Evolutionary conservation across 129 eudicot species (phyloP).

Genomic region (Chrysanthemum seticuspe): DNA sequence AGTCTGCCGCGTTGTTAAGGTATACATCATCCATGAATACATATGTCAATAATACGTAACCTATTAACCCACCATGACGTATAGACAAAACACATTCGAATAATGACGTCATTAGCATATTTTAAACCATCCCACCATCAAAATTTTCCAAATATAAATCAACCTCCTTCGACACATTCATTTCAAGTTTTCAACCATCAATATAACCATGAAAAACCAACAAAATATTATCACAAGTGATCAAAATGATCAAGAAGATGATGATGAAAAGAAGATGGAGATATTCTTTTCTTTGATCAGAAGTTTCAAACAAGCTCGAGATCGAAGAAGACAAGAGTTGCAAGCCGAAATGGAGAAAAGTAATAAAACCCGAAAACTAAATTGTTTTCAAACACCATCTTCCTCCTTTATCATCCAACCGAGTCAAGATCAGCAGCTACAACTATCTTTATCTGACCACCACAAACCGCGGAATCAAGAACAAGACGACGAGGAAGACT

Average conservation of each 20-base stretch:
- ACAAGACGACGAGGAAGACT: too few relatives aligned
- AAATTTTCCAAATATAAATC: background rate
- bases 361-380: slow-evolving; percentile 15
- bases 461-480: too few relatives aligned
- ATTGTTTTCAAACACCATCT: slow-evolving; percentile 25
- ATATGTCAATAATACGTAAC: too few relatives aligned
- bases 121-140: too few relatives aligned
- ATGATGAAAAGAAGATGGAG: slow-evolving; percentile 49
- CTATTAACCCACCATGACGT: too few relatives aligned
- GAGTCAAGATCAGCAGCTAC: background rate
- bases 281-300: slow-evolving; percentile 33
- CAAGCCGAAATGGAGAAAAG: slow-evolving; percentile 10
- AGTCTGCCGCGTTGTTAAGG: too few relatives aligned
- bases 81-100: too few relatives aligned
- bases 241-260: background rate
- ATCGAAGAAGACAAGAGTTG: slow-evolving; percentile 16
- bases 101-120: too few relatives aligned
- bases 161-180: too few relatives aligned
- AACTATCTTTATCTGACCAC: too few relatives aligned
- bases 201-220: slow-evolving; percentile 17
- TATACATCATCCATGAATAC: too few relatives aligned
- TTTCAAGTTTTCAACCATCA: too few relatives aligned
- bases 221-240: background rate
- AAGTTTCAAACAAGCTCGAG: slow-evolving; percentile 36
- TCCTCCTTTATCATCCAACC: slow-evolving; percentile 22